phyloP scores from a whole-genome alignment of 2,329 filamentous ascomycete species.

The Sclerotinia spermophila region DNA sequence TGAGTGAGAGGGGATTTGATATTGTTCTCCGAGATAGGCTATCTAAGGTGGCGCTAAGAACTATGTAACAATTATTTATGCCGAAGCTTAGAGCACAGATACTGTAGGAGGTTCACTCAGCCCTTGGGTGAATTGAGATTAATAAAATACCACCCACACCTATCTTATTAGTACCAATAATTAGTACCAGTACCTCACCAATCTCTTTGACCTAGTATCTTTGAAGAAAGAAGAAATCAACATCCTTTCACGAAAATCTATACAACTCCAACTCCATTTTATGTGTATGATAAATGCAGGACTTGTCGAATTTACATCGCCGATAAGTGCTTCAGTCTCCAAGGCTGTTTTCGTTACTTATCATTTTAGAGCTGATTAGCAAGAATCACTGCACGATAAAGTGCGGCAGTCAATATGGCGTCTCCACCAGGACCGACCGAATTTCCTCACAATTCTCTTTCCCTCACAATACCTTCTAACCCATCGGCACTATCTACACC shows the following conservation, averaged over 20 bases:
- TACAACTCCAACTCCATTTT: neutral
- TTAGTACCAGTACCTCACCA: too few species aligned
- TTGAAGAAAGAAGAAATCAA: neutral
- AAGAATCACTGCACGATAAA: neutral
- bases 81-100: neutral
- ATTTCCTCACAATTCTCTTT: conserved; percentile 47
- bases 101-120: neutral
- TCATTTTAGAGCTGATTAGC: neutral
- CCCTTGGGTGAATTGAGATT: neutral
- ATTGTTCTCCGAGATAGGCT: neutral
- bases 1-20: neutral
- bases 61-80: neutral
- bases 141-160: neutral
- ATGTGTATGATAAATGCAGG: neutral
- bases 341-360: neutral
- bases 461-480: conserved; percentile 42
- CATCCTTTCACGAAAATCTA: too few species aligned
- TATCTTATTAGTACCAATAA: too few species aligned
- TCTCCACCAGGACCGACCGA: conserved; percentile 32
- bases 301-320: neutral
- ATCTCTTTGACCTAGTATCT: too few species aligned
- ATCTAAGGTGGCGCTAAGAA: neutral
- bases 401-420: conserved; percentile 28
- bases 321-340: neutral
- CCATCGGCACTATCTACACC: conserved; percentile 51